A percentile compares a stretch with the other conserved stretches of the same genome.
Conservation (phyloP, 179 eudicot genomes). For the Vitellaria paradoxa region DNA sequence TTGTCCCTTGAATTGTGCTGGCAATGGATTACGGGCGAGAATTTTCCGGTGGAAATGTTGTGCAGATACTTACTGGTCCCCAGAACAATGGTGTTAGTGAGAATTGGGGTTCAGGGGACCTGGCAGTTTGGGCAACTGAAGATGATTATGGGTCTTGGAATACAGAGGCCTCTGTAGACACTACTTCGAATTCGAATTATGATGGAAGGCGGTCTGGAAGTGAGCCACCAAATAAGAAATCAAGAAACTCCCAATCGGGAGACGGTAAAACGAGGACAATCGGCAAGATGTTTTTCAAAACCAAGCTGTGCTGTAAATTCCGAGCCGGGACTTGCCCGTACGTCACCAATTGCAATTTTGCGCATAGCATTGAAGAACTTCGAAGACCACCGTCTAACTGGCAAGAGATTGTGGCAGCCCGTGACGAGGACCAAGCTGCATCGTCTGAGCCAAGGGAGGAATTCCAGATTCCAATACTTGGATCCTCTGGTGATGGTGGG, state of each 20-base stretch:
- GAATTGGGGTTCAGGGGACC: conserved; percentile 68
- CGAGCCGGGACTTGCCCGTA: conserved; percentile 91
- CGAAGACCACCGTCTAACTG: conserved; percentile 92
- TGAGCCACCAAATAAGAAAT: conserved; percentile 71
- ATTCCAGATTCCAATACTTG: conserved; percentile 78
- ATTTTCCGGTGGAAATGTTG: conserved; percentile 42
- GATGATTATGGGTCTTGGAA: conserved; percentile 84
- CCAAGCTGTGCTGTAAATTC: conserved; percentile 88
- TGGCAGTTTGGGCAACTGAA: conserved; percentile 91
- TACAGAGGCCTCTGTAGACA: conserved; percentile 39
- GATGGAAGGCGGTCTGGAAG: conserved; percentile 38
- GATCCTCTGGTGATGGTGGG: conserved; percentile 38
- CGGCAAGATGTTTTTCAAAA: conserved; percentile 92
- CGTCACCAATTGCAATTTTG: conserved; percentile 87
- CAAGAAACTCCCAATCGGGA: conserved; percentile 46
- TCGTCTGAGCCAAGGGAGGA: conserved; percentile 78
- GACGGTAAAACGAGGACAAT: conserved; percentile 79
- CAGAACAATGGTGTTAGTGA: conserved; percentile 31
- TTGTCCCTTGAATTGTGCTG: conserved; percentile 5
- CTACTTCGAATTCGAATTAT: conserved; percentile 43
- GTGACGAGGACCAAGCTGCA: conserved; percentile 59
- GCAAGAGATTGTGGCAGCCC: conserved; percentile 94
- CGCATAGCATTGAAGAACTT: conserved; percentile 87
- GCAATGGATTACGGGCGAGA: conserved; percentile 71
- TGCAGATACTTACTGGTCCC: conserved; percentile 38